Conservation (phyloP, 352 stramenopile genomes). For the Globisporangium irregulare region DNA sequence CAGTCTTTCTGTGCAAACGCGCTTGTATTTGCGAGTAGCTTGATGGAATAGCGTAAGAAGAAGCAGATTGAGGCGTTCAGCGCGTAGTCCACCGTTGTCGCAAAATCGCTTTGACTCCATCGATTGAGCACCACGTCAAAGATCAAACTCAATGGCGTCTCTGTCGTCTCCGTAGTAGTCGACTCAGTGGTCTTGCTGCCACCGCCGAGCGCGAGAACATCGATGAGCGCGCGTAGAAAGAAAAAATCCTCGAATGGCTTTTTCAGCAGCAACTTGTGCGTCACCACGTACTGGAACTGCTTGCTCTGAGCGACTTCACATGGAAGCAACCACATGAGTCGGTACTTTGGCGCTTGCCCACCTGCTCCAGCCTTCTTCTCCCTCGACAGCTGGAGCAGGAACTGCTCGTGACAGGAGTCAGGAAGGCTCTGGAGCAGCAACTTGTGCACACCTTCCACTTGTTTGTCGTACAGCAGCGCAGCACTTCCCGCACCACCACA, state of each 20-base stretch:
- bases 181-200: neutral
- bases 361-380: neutral
- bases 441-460: slow-evolving; percentile 17
- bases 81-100: slow-evolving; percentile 41
- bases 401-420: slow-evolving; percentile 43
- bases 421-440: slow-evolving; percentile 45
- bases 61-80: slow-evolving; percentile 59
- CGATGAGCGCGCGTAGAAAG: slow-evolving; percentile 46
- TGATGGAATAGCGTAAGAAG: slow-evolving; percentile 63
- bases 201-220: slow-evolving; percentile 26
- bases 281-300: slow-evolving; percentile 64
- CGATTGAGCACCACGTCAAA: slow-evolving; percentile 56
- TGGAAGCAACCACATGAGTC: slow-evolving; percentile 43
- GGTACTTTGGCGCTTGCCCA: slow-evolving; percentile 39
- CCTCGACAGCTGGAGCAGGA: slow-evolving; percentile 44
- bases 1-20: slow-evolving; percentile 44
- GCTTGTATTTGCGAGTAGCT: slow-evolving; percentile 22
- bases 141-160: slow-evolving; percentile 29
- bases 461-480: slow-evolving; percentile 24
- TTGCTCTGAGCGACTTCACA: slow-evolving; percentile 30
- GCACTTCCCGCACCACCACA: neutral
- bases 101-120: slow-evolving; percentile 62
- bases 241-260: slow-evolving; percentile 47
- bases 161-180: neutral
- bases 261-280: slow-evolving; percentile 57